Evolutionary conservation across 2,329 filamentous ascomycete species (phyloP).

Genomic region (Aspergillus nomiae): DNA sequence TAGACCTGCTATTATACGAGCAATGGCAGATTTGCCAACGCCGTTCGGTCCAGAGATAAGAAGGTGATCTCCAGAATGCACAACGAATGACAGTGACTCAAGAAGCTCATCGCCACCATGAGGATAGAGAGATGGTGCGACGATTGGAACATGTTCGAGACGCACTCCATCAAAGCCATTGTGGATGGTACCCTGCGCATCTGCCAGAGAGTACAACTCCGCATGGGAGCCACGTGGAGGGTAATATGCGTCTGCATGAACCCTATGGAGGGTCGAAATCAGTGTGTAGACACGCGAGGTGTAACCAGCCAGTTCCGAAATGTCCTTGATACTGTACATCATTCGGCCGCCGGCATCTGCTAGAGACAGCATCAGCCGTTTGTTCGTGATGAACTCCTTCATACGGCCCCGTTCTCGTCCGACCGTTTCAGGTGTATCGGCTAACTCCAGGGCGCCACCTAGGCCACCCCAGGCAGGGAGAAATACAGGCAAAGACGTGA

Average conservation of each 20-base stretch:
- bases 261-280: constrained; percentile 90
- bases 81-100: constrained; percentile 83
- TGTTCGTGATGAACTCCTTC: constrained; percentile 99
- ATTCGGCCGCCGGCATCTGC: constrained; percentile 95
- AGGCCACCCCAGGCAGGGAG: constrained; percentile 90
- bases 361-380: constrained; percentile 94
- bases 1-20: constrained; percentile 83
- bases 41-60: constrained; percentile 95
- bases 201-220: constrained; percentile 85
- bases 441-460: constrained; percentile 70
- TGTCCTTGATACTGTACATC: constrained; percentile 99
- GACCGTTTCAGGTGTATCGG: constrained; percentile 36
- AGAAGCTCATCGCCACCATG: constrained; percentile 89
- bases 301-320: constrained; percentile 92
- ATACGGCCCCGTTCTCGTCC: constrained; percentile 78
- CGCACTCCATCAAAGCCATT: constrained; percentile 93
- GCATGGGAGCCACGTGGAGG: constrained; percentile 65
- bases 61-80: constrained; percentile 88
- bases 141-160: constrained; percentile 88
- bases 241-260: constrained; percentile 87
- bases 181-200: constrained; percentile 91
- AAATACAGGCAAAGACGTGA: constrained; percentile 92
- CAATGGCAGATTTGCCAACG: constrained; percentile 86
- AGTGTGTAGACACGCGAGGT: constrained; percentile 95
- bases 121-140: constrained; percentile 85